Percentiles rank a stretch among this genome's conserved stretches.
phyloP scores from a whole-genome alignment of 306 rosid genomes.

The Psophocarpus tetragonolobus region DNA sequence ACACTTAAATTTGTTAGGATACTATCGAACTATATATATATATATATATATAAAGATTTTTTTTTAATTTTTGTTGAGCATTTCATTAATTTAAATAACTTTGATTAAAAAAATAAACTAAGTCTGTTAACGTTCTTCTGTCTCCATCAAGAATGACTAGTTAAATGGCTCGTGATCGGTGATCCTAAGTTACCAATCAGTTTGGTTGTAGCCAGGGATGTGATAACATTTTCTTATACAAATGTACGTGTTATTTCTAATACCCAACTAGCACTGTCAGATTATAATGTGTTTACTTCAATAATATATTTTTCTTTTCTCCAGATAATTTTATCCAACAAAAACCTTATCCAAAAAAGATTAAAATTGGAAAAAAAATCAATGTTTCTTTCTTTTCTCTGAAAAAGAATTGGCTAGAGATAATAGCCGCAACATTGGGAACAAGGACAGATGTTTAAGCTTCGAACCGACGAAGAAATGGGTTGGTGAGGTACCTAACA shows the following conservation, averaged over 20 bases:
- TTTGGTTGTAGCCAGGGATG: slow-evolving; percentile 9
- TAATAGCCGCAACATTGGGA: slow-evolving; percentile 11
- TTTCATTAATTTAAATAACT: neutral
- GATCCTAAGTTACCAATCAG: neutral
- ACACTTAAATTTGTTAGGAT: neutral
- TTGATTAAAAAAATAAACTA: neutral
- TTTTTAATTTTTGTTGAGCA: neutral
- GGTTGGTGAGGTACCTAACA: slow-evolving; percentile 30
- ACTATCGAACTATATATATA: neutral
- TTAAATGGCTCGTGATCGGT: neutral
- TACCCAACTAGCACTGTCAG: neutral
- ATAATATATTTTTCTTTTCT: neutral
- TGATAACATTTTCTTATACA: neutral
- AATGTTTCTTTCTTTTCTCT: neutral
- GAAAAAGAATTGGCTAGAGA: neutral
- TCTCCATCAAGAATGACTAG: slow-evolving; percentile 6
- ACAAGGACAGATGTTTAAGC: slow-evolving; percentile 16
- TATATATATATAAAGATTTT: neutral
- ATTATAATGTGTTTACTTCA: neutral
- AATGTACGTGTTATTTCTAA: neutral
- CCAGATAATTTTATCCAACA: neutral
- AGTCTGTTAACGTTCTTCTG: neutral
- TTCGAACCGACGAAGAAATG: slow-evolving; percentile 32
- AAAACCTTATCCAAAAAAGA: neutral
- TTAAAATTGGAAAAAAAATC: neutral